Base-by-base conservation (phyloP, 176 grass and related monocot genomes). In the Poa pratensis region DNA sequence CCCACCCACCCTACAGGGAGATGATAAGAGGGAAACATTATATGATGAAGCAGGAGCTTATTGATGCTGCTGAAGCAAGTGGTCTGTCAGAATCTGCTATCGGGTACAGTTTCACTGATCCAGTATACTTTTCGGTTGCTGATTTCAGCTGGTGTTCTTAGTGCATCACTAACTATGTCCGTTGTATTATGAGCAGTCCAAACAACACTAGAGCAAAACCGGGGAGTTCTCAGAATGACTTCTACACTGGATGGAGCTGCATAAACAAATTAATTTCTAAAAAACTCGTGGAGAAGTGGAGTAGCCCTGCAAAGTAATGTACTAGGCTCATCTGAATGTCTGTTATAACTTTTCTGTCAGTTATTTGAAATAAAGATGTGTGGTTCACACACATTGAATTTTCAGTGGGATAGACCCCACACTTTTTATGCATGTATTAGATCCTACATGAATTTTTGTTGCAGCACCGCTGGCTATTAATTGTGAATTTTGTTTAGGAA, bases 11-110 rank as follows among this genome's bases (percentile, higher is more conserved):
- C 14, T 64, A 64, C 61, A 98, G 95, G 85, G 80, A 68, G 83
- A 95, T 90, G 74, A 40, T 60, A 24, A 85, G 30, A 9, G 91
- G 89, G 73, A 89, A 83, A 40, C 27, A 72, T 65, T 89, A 87
- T 83, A 95, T 95, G 95, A 88, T 83, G 80, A 95, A 90, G 74
- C 93, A 93, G 79, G 93, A 98, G 71, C 89, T 98, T 82, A 95
- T 98, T 82, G 91, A 98, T 85, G 89, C 93, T 28, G 83, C 93
- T 43, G 95, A 98, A 87, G 89, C 87, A 23, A 98, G 95, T 78
- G 93, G 95, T 24, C 85, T 98, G 8, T 95, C 95, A 53, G 84
- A 59, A 73, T 84, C 75, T 16, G 88, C 87, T 66, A 91, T 95
- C 60, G 93, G 86, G 95, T 98, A 78, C 73, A 82, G 62, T 60